Evolutionary conservation across 192 early-diverging fungal genomes (phyloP), one percentile per base, ranked within the genome.

Genomic region (Coemansia guatemalensis): DNA sequence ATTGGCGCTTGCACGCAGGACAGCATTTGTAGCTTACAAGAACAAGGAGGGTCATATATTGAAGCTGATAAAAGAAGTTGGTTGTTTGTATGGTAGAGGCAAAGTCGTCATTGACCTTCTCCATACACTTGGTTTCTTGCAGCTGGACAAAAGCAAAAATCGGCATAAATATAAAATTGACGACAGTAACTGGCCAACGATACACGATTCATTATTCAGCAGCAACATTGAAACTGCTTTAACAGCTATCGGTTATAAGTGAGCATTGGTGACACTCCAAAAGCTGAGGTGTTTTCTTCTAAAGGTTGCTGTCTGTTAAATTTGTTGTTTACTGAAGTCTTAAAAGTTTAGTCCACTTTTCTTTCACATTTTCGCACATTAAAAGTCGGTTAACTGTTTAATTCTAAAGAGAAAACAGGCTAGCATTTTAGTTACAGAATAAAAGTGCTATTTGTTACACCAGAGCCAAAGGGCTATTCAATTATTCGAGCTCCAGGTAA

Each of bases 1-100:
- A 25, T 53, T 78, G 51, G 56, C 61, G 7, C 44, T 70, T 48
- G 33, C 65, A 18, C 77, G 77, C 17, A 54, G 62, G 23, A 52
- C 30, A 14, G 54, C 60, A 7, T 22, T 50, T 4, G 14, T 64
- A 20, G 39, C 62, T 9, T 39, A 56, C 23, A 21, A 7, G n/a
- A 23, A 23, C 3, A n/a, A 30, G 12, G 12, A 29, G 1, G 60
- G 60, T 0, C 58, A 22, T 22, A 20, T 73, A 8, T 7, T 23
- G 3, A 48, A 48, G 48, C 60, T 71, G 2, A 18, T 58, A 0
- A 58, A 61, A 26, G 8, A 48, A 0, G 18, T 67, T 8, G 71
- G 68, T 8, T 66, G 60, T 58, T 53, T 5, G 2, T 1, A 30
- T 2, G 41, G 39, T 23, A 63, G 44, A 29, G 56, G 56, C 0